phyloP scores from a whole-genome alignment of 306 rosid species.

The Fragaria iinumae region DNA sequence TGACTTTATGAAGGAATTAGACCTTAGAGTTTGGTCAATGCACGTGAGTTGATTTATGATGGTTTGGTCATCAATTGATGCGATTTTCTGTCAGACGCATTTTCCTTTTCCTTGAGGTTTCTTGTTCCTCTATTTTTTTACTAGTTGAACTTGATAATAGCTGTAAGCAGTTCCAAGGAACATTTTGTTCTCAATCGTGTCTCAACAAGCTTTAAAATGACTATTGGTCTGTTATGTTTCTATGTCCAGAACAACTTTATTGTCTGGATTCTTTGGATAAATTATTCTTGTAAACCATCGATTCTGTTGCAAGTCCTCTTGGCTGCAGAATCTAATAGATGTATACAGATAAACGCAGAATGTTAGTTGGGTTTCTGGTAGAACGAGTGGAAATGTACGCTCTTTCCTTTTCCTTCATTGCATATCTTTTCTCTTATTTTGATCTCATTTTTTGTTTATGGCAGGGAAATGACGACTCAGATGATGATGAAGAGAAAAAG shows the following conservation, averaged over 20 bases:
- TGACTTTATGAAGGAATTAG: neutral
- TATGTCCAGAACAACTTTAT: neutral
- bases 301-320: neutral
- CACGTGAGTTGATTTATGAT: neutral
- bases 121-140: neutral
- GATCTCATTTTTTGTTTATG: conserved; percentile 12
- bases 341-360: neutral
- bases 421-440: neutral
- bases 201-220: neutral
- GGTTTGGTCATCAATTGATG: neutral
- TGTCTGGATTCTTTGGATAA: neutral
- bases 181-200: neutral
- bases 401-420: neutral
- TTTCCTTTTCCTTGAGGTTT: neutral
- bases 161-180: neutral
- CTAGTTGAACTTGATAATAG: neutral
- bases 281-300: neutral
- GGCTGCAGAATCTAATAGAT: neutral
- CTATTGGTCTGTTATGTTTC: neutral
- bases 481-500: conserved; percentile 61
- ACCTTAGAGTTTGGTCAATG: neutral
- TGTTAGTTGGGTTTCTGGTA: neutral
- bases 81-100: neutral
- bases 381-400: no score
- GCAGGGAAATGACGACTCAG: conserved; percentile 56